Evolutionary conservation across 1,284 basidiomycete species (phyloP), one percentile per base, ranked within the genome.

Genomic region (Boletus sp.): DNA sequence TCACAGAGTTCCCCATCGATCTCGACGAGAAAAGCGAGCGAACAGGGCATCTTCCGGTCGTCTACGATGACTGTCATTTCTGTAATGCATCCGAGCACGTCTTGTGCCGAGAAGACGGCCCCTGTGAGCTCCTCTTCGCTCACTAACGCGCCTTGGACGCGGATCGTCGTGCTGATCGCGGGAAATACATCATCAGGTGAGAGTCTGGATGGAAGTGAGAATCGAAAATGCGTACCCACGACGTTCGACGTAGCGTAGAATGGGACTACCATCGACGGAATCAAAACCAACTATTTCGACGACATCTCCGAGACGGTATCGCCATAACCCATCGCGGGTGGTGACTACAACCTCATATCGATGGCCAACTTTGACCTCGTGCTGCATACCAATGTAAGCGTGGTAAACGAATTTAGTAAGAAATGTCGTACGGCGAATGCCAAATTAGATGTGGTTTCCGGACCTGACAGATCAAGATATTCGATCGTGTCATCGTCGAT

Each of bases 231-330:
- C 64, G 33, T 55, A 70, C 68, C 63, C 62, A 14, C 61, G 60
- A 7, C 68, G 66, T 28, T 68, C 62, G 19, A 73, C 49, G 33
- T 68, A 72, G 46, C 59, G 60, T 40, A 71, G 35, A 10, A 71
- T 59, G 4, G 66, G 68, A 14, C 52, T 52, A 10, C 69, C 67
- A 7, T 72, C 65, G 2, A 16, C 30, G 8, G 65, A 56, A 51
- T 65, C 61, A 48, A 71, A 68, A 5, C 68, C 71, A 13, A 52
- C 55, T 23, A 71, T 40, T 47, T 66, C 60, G 4, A 68, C 37
- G 38, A 73, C 56, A 43, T 71, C 69, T 0, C 69, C 67, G 3
- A 71, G 56, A 11, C 67, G 69, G 19, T 73, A 66, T 17, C 67
- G 68, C 68, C 69, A 72, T 48, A 70, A 44, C 6, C 67, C 71